Base-by-base conservation (phyloP, 805 yeast genomes). In the Wickerhamomyces silvicola region DNA sequence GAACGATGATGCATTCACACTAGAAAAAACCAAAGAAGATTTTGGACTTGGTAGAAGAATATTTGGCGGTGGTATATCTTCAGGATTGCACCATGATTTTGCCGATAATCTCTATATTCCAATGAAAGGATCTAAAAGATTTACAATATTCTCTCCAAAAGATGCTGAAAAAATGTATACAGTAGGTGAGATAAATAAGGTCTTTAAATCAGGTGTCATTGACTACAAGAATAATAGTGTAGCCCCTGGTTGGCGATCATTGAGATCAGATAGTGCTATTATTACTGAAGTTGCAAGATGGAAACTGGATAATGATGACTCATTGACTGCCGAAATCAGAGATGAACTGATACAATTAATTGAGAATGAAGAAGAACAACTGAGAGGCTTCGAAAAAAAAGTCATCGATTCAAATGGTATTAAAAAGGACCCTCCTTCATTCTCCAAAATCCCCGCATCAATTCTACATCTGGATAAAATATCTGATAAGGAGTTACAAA, bases 51-150 rank as follows among this genome's bases (percentile, higher is more conserved):
- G 84, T 1, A 70, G 73, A 46, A 57, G 57, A 15, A 54, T 79
- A 1, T 81, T 85, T 1, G 70, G 72, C 1, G 61, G 64, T 2
- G 81, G 80, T 2, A 62, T 77, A 1, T 78, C 86, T 0, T 78
- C 87, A 2, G 90, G 90, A 0, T 56, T 81, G 10, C 90, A 81
- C 45, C 90, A 81, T 50, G 90, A 81, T 50, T 88, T 81, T 54
- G 84, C 88, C 2, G 88, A 81, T 48, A 81, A 81, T 46, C 57
- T 81, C 22, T 81, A 81, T 49, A 62, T 81, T 5, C 71, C 81
- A 2, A 48, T 75, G 1, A 56, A 65, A 18, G 92, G 90, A 0
- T 48, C 44, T 7, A 81, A 81, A 45, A 51, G 87, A 38, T 81
- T 81, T 52, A 80, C 88, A 0, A 45, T 81, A 6, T 79, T 68